Conservation (phyloP, 2,329 filamentous ascomycete genomes). For the Cytospora leucostoma region DNA sequence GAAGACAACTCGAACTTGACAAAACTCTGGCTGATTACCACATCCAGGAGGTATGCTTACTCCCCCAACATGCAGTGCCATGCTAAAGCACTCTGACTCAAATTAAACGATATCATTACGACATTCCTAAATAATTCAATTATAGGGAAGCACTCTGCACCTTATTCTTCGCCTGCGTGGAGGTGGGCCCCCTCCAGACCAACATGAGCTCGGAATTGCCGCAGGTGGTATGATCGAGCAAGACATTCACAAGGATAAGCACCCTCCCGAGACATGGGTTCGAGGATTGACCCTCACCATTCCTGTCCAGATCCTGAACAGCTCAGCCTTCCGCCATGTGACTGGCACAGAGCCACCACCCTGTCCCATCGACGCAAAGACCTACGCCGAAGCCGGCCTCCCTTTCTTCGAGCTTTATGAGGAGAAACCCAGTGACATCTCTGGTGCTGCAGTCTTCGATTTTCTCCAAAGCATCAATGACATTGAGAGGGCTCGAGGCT, state of each 20-base stretch:
- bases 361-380: constrained; percentile 38
- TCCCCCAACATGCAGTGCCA: too few species aligned
- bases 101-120: background rate
- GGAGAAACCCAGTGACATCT: constrained; percentile 25
- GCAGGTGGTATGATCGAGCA: constrained; percentile 5
- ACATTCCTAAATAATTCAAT: background rate
- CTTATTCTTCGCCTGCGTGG: background rate
- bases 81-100: too few species aligned
- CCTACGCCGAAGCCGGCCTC: constrained; percentile 37
- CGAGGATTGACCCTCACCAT: constrained; percentile 8
- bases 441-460: constrained; percentile 25
- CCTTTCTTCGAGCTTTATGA: constrained; percentile 43
- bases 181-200: background rate
- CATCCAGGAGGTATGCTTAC: background rate
- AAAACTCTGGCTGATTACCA: background rate
- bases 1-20: background rate
- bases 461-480: constrained; percentile 29
- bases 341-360: constrained; percentile 40
- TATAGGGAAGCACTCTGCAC: background rate
- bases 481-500: constrained; percentile 28
- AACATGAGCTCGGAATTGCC: background rate
- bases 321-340: constrained; percentile 36
- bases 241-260: background rate
- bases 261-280: background rate
- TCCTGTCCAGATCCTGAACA: constrained; percentile 43